Conservation (phyloP, 2,329 filamentous ascomycete species). For the Colletotrichum gloeosporioides region DNA sequence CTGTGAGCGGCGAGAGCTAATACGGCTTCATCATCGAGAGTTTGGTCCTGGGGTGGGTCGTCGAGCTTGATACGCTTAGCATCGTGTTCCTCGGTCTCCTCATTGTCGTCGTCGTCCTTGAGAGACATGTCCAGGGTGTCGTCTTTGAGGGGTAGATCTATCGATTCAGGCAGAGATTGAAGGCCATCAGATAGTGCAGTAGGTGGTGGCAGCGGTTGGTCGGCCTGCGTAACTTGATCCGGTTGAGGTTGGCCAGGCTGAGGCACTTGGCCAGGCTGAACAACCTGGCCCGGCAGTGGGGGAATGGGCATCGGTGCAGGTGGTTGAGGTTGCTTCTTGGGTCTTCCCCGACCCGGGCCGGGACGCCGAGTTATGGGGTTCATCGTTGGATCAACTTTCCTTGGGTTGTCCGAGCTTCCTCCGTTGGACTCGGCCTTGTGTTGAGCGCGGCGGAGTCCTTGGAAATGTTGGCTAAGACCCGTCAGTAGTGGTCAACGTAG, state of each 20-base stretch:
- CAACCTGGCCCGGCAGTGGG: not conserved
- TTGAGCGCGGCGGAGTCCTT: conserved; percentile 61
- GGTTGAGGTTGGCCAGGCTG: not conserved
- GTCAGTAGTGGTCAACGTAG: not conserved
- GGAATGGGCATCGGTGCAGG: conserved; percentile 21
- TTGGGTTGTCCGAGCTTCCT: conserved; percentile 35
- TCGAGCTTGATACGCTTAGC: conserved; percentile 29
- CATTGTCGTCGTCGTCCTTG: conserved; percentile 31
- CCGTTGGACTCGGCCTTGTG: conserved; percentile 54
- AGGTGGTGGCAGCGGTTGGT: not conserved
- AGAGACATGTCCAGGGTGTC: conserved; percentile 28
- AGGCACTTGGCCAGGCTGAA: not conserved
- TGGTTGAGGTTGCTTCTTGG: conserved; percentile 47
- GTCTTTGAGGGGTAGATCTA: conserved; percentile 14
- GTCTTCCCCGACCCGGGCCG: conserved; percentile 61
- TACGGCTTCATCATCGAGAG: conserved; percentile 54
- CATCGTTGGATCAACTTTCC: conserved; percentile 53
- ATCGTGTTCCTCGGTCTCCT: conserved; percentile 21
- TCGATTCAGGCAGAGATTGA: not conserved
- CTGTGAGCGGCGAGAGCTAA: conserved; percentile 52
- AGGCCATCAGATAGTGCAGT: not conserved
- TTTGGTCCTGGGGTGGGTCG: conserved; percentile 38
- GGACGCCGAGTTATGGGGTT: conserved; percentile 67
- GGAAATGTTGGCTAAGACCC: conserved; percentile 64
- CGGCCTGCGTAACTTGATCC: conserved; percentile 13